These are phyloP conservation scores for Fusarium sp. DNA, from an alignment of 2,329 filamentous ascomycete species.

Conservation along the genomic window DNA sequence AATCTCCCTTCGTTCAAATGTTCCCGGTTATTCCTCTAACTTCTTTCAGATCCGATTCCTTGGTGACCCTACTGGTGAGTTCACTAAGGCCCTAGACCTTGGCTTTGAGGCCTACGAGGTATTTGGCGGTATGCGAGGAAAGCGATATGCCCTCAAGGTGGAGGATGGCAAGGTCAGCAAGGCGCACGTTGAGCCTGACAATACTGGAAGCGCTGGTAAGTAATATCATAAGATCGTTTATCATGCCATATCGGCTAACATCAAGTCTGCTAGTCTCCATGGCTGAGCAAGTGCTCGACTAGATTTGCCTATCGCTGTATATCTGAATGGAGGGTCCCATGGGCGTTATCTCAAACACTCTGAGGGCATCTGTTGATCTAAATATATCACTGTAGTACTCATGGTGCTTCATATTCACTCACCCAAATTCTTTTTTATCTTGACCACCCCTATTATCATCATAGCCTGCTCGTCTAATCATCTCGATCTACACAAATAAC, in stretches of 20 bases:
- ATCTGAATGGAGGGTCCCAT: background rate
- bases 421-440: background rate
- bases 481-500: background rate
- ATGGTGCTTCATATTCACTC: background rate
- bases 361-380: background rate
- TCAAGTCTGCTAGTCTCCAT: slow-evolving; percentile 28
- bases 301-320: background rate
- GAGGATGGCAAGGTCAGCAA: slow-evolving; percentile 87
- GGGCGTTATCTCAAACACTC: background rate
- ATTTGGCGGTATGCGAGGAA: slow-evolving; percentile 84
- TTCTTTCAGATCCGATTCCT: slow-evolving; percentile 81
- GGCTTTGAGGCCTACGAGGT: slow-evolving; percentile 78
- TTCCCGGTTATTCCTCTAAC: background rate
- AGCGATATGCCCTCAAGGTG: slow-evolving; percentile 86
- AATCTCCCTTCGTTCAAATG: background rate
- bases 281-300: slow-evolving; percentile 37
- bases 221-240: background rate
- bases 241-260: background rate
- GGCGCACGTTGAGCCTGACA: slow-evolving; percentile 86
- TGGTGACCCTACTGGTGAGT: slow-evolving; percentile 79
- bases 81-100: slow-evolving; percentile 85
- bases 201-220: slow-evolving; percentile 81
- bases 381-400: background rate
- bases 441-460: background rate
- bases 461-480: background rate